Evolutionary conservation across 306 rosid species (phyloP).

Genomic region (Lathyrus aphaca): DNA sequence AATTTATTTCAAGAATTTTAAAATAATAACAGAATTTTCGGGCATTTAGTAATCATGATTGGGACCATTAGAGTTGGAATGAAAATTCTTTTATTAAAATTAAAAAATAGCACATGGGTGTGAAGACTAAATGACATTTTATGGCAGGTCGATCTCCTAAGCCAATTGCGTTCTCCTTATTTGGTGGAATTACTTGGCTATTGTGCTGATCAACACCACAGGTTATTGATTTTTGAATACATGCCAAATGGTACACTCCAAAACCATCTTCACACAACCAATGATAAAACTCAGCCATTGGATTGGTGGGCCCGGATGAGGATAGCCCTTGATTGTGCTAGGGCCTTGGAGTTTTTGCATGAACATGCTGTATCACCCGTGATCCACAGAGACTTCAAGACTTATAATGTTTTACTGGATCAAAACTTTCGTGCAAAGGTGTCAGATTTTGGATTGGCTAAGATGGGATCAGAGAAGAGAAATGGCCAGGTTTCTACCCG

Average conservation of each 20-base stretch:
- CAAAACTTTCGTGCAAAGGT: slow-evolving; percentile 86
- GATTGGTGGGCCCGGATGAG: slow-evolving; percentile 88
- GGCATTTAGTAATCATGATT: slow-evolving; percentile 36
- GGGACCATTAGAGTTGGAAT: slow-evolving; percentile 49
- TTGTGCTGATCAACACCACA: slow-evolving; percentile 92
- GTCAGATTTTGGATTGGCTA: slow-evolving; percentile 86
- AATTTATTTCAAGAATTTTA: slow-evolving; percentile 6
- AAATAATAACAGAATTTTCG: slow-evolving; percentile 26
- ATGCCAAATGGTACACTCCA: slow-evolving; percentile 82
- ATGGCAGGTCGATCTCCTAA: slow-evolving; percentile 86
- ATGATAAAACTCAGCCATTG: slow-evolving; percentile 53
- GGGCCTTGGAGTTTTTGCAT: slow-evolving; percentile 86
- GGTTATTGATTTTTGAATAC: slow-evolving; percentile 78
- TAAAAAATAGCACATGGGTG: slow-evolving; percentile 52
- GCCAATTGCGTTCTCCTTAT: slow-evolving; percentile 73
- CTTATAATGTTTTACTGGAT: slow-evolving; percentile 68
- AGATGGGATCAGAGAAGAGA: slow-evolving; percentile 82
- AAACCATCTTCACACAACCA: slow-evolving; percentile 62
- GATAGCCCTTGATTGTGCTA: slow-evolving; percentile 97
- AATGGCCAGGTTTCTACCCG: slow-evolving; percentile 86
- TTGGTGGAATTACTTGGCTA: slow-evolving; percentile 91
- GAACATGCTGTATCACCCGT: slow-evolving; percentile 77
- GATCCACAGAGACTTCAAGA: slow-evolving; percentile 92
- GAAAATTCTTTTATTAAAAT: slow-evolving; percentile 11
- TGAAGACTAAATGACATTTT: slow-evolving; percentile 34